Evolutionary conservation across 345 rosid species (phyloP).

Genomic region (Balakata baccata): DNA sequence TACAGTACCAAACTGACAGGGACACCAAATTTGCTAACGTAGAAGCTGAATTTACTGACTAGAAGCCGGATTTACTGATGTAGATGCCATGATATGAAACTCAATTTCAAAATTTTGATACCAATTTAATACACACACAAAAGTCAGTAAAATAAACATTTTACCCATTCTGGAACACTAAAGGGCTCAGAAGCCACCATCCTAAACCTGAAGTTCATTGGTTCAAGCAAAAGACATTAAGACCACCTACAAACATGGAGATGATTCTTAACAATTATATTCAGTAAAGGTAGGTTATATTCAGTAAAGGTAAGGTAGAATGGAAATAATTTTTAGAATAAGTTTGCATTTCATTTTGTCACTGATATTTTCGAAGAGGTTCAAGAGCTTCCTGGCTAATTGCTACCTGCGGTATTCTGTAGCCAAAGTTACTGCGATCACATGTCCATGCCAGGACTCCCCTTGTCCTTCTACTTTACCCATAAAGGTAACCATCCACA

Average conservation of each 20-base stretch:
- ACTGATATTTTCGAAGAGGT: conserved; percentile 76
- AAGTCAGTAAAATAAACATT: too few species aligned
- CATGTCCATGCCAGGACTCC: conserved; percentile 98
- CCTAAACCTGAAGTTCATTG: neutral
- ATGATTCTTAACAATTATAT: too few species aligned
- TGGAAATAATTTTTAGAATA: neutral
- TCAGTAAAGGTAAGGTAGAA: too few species aligned
- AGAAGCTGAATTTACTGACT: too few species aligned
- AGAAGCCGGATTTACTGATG: too few species aligned
- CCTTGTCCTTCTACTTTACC: conserved; percentile 98
- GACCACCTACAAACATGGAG: too few species aligned
- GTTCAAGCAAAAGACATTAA: neutral
- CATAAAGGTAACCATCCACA: conserved; percentile 57
- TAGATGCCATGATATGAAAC: too few species aligned
- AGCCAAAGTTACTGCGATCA: conserved; percentile 89
- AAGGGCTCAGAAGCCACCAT: neutral
- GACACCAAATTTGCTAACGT: too few species aligned
- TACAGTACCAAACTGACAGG: too few species aligned
- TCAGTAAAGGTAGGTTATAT: too few species aligned
- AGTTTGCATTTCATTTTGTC: conserved; percentile 73
- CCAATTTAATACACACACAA: too few species aligned
- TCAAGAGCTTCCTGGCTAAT: conserved; percentile 86
- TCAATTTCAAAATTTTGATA: too few species aligned
- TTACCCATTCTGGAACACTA: neutral
- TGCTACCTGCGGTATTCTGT: conserved; percentile 88